These are phyloP conservation scores for Chaetoceros tenuissimus DNA, from an alignment of 108 stramenopile species.

Conservation along the genomic window DNA sequence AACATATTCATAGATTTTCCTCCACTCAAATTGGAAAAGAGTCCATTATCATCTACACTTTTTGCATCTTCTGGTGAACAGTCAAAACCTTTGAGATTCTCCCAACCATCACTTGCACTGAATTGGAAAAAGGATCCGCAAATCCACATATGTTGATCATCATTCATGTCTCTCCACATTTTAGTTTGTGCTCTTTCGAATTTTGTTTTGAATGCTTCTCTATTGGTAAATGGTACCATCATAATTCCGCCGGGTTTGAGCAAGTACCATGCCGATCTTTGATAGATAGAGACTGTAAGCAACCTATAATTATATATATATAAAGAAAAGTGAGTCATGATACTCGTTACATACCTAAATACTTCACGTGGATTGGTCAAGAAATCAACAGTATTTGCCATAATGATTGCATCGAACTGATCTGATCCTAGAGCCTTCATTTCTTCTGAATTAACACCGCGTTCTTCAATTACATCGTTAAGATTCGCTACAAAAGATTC, in stretches of 20 bases:
- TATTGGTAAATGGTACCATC: slow-evolving; percentile 65
- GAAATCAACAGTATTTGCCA: slow-evolving; percentile 83
- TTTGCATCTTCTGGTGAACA: slow-evolving; percentile 74
- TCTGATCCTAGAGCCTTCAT: slow-evolving; percentile 38
- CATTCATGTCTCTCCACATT: slow-evolving; percentile 87
- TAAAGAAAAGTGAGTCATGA: slow-evolving; percentile 4
- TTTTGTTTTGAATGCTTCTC: slow-evolving; percentile 57
- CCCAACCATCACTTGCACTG: slow-evolving; percentile 84
- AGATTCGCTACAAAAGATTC: slow-evolving; percentile 61
- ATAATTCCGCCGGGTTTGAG: slow-evolving; percentile 81
- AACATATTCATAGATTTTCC: slow-evolving; percentile 49
- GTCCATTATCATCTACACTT: slow-evolving; percentile 22
- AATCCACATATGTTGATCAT: slow-evolving; percentile 97
- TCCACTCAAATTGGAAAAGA: slow-evolving; percentile 27
- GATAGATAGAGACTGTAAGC: neutral
- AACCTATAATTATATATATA: neutral
- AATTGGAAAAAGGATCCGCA: slow-evolving; percentile 88
- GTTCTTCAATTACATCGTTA: slow-evolving; percentile 65
- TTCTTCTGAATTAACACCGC: slow-evolving; percentile 59
- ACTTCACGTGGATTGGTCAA: slow-evolving; percentile 77
- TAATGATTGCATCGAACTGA: slow-evolving; percentile 72
- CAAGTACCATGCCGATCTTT: slow-evolving; percentile 55
- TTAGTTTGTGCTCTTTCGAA: slow-evolving; percentile 79
- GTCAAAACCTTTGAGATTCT: slow-evolving; percentile 70
- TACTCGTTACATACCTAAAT: slow-evolving; percentile 35